A percentile compares a stretch with the other conserved stretches of the same genome.
Evolutionary conservation across 2,329 filamentous ascomycete genomes (phyloP).

Genomic region (Helotiales sp.): DNA sequence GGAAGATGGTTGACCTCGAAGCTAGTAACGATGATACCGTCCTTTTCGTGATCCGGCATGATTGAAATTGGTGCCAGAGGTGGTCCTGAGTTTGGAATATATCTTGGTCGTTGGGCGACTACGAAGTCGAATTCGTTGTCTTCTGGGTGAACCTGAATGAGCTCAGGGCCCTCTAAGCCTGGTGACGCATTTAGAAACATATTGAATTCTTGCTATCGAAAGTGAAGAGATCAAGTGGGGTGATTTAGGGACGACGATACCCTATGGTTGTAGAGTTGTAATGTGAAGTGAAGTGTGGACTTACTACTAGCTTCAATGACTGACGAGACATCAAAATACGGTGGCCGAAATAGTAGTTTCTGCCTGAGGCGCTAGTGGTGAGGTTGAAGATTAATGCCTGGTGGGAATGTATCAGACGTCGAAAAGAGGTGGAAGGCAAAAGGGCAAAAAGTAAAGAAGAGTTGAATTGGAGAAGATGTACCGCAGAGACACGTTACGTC

Average conservation of each 20-base stretch:
- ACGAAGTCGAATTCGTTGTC: conserved; percentile 38
- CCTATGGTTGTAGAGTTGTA: background rate
- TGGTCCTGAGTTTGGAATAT: conserved; percentile 55
- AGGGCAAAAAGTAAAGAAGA: no score
- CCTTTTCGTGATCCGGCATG: conserved; percentile 52
- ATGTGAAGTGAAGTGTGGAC: background rate
- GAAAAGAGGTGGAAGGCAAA: no score
- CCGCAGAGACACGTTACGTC: no score
- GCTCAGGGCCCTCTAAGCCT: background rate
- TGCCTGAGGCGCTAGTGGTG: background rate
- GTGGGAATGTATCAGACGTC: background rate
- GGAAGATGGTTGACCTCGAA: conserved; percentile 50
- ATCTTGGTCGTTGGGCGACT: conserved; percentile 42
- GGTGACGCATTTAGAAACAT: conserved; percentile 6
- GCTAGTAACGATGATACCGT: conserved; percentile 59
- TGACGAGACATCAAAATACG: background rate
- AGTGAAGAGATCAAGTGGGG: background rate
- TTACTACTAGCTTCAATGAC: background rate
- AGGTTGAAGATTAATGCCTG: no score
- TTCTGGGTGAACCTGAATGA: background rate
- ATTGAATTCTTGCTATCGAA: background rate
- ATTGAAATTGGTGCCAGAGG: conserved; percentile 54
- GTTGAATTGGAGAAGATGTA: no score
- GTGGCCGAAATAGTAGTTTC: background rate
- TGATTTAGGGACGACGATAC: background rate